Base-by-base conservation (phyloP, 2,329 filamentous ascomycete genomes). In the Stachybotrys echinatus region DNA sequence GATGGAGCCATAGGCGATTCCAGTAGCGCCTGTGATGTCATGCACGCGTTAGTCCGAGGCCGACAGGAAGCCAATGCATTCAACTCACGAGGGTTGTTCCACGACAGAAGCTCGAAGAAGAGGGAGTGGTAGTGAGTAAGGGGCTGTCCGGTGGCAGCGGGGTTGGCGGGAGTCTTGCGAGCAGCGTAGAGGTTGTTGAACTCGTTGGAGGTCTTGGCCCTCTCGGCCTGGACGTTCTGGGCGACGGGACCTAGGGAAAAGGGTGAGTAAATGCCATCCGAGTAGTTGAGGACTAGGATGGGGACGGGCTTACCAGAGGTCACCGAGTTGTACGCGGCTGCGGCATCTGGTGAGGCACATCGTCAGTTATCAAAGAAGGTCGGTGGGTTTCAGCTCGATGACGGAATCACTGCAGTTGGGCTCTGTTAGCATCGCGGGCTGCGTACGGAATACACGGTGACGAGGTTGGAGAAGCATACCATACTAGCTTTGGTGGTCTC, bases 101-200 rank as follows among this genome's bases (percentile, higher is more conserved):
- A 87, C 57, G 83, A 86, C 54, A 88, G 73, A 50, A 88, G 75
- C 65, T 85, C 81, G 47, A 77, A 79, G 69, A 88, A 87, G 70
- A 87, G 81, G 17, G 83, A 87, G 72, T 87, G 83, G 66, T 87
- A 88, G 68, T 85, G 81, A 52, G 82, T 86, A 62, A 86, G 68
- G 47, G 78, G 77, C 66, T 85, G 81, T 59, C 80, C 81, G 44
- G 79, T 83, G 54, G 79, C 80, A 60, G 81, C 74, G 31, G 74
- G 73, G 51, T 72, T 70, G 47, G 68, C 56, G 49, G 80, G 81
- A 46, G 78, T 79, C 62, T 74, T 74, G 62, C 80, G 79, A 57
- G 80, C 65, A 54, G 75, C 75, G 59, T 79, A 79, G 45, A 84
- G 74, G 64, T 80, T 81, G 61, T 74, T 75, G 55, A 84, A 70